Conservation (phyloP, 2,329 filamentous ascomycete species). For the Claviceps sp. region DNA sequence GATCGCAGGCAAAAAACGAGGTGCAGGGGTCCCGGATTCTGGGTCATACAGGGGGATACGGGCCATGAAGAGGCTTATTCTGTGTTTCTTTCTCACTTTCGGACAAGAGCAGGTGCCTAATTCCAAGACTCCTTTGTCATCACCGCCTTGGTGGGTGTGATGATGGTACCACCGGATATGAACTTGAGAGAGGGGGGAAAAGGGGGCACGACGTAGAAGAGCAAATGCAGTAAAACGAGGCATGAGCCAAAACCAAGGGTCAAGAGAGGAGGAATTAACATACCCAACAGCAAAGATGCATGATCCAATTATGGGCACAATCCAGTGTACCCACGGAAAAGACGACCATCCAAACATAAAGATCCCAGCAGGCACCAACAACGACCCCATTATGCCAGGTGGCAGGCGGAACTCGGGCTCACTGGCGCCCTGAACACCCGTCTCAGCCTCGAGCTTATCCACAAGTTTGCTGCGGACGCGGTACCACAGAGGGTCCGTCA, state of each 20-base stretch:
- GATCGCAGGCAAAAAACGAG: neutral
- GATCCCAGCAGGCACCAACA: constrained; percentile 66
- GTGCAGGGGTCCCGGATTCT: neutral
- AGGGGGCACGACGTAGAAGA: neutral
- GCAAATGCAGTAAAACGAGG: neutral
- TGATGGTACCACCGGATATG: constrained; percentile 1
- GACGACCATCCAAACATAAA: constrained; percentile 88
- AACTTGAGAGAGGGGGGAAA: neutral
- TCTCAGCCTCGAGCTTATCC: constrained; percentile 34
- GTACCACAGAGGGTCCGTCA: constrained; percentile 53
- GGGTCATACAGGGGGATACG: neutral
- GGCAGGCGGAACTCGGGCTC: constrained; percentile 84
- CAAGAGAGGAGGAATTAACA: constrained; percentile 18
- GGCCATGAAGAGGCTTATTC: neutral
- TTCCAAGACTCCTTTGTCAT: neutral
- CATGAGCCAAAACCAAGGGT: neutral
- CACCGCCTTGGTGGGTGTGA: constrained; percentile 4
- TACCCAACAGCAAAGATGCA: constrained; percentile 58
- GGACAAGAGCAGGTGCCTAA: neutral
- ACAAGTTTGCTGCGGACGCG: constrained; percentile 45
- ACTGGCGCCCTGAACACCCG: constrained; percentile 40
- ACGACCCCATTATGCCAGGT: constrained; percentile 57
- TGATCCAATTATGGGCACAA: constrained; percentile 60
- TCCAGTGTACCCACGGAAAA: constrained; percentile 61
- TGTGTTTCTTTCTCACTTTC: neutral